phyloP scores from a whole-genome alignment of 371 early-diverging fungal genomes.

The Rhizopus stolonifer region DNA sequence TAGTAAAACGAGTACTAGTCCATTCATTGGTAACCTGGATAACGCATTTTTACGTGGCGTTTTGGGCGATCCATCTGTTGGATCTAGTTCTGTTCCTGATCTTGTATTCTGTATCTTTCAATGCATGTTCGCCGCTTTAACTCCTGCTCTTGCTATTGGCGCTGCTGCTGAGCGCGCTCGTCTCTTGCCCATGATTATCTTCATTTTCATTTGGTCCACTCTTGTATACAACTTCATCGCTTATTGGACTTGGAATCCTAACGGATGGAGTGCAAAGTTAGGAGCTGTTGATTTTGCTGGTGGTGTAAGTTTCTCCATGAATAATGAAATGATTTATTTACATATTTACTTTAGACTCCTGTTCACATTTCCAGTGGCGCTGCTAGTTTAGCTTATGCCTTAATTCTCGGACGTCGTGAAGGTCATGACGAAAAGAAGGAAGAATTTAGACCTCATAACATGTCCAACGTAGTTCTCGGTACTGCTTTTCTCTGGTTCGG shows the following conservation, averaged over 20 bases:
- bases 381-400: conserved; percentile 84
- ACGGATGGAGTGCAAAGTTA: conserved; percentile 79
- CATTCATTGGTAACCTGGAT: conserved; percentile 80
- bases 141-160: conserved; percentile 91
- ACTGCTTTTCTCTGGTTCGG: conserved; percentile 90
- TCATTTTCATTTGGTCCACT: conserved; percentile 92
- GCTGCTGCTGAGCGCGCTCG: conserved; percentile 85
- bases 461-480: conserved; percentile 86
- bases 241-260: conserved; percentile 90
- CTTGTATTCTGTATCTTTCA: conserved; percentile 76
- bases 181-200: conserved; percentile 81
- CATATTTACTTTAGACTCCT: conserved; percentile 75
- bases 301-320: conserved; percentile 12
- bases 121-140: conserved; percentile 83
- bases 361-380: conserved; percentile 91
- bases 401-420: conserved; percentile 79
- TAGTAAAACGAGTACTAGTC: conserved; percentile 55
- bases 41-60: conserved; percentile 70
- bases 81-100: conserved; percentile 62
- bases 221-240: conserved; percentile 86
- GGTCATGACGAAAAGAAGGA: conserved; percentile 40
- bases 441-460: conserved; percentile 85
- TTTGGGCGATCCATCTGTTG: conserved; percentile 53
- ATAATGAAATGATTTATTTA: neutral
- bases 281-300: conserved; percentile 88